Conservation (phyloP, 148 eudicot species). For the Vaccinium macrocarpon region DNA sequence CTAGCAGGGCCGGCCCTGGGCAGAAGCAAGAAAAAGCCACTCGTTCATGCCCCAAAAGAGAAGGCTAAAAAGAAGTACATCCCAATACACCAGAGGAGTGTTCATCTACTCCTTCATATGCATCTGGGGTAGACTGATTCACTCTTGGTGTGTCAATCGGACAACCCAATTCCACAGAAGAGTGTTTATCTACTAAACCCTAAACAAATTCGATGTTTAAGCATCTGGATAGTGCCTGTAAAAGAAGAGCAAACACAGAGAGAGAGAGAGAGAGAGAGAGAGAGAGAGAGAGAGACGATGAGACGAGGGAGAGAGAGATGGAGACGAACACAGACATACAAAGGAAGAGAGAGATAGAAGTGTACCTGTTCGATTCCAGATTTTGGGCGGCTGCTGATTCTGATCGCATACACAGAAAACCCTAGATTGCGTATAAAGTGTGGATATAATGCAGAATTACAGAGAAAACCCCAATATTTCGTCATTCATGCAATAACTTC, state of each 20-base stretch:
- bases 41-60: neutral
- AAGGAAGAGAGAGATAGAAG: neutral
- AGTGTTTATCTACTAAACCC: neutral
- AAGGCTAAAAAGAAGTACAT: neutral
- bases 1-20: constrained; percentile 1
- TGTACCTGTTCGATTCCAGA: neutral
- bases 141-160: neutral
- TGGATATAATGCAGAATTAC: too few relatives aligned
- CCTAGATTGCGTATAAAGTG: neutral
- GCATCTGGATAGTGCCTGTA: neutral
- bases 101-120: neutral
- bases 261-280: neutral
- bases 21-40: neutral
- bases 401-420: neutral
- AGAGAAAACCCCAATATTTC: too few relatives aligned
- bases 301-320: neutral
- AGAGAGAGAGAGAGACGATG: neutral
- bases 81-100: neutral
- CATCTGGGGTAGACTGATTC: neutral
- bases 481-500: too few relatives aligned
- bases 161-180: neutral
- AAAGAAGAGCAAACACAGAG: neutral
- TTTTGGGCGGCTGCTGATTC: neutral
- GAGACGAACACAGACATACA: neutral
- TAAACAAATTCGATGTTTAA: neutral